Percentiles rank a stretch among this genome's conserved stretches.
phyloP scores from a whole-genome alignment of 108 stramenopile genomes.

The Discostella pseudostelligera region DNA sequence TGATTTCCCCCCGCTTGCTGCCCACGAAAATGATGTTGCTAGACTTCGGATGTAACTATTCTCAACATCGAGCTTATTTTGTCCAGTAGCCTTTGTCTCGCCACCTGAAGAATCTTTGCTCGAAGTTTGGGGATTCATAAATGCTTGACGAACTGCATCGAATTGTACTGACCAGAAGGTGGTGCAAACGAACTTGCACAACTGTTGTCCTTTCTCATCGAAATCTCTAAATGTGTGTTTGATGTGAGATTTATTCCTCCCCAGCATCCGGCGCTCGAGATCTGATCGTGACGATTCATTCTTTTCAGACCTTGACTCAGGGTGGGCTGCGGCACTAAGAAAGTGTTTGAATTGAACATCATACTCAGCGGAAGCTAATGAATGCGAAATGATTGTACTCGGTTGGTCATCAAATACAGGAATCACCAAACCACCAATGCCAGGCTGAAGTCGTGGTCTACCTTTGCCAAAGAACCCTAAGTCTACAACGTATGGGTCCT shows the following conservation, averaged over 20 bases:
- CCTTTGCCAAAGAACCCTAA: conserved; percentile 89
- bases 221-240: conserved; percentile 91
- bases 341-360: conserved; percentile 75
- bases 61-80: conserved; percentile 60
- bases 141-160: conserved; percentile 88
- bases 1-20: conserved; percentile 93
- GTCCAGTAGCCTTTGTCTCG: conserved; percentile 15
- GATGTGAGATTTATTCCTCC: conserved; percentile 86
- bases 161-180: conserved; percentile 97
- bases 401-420: conserved; percentile 93
- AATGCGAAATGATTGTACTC: conserved; percentile 92
- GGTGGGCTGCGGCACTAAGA: conserved; percentile 20
- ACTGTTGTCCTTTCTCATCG: conserved; percentile 84
- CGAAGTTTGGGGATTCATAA: conserved; percentile 53
- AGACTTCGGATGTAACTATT: conserved; percentile 81
- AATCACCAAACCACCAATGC: conserved; percentile 85
- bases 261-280: conserved; percentile 82
- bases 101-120: conserved; percentile 38
- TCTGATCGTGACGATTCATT: conserved; percentile 52
- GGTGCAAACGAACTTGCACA: conserved; percentile 94
- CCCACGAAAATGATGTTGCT: conserved; percentile 81
- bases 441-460: conserved; percentile 85
- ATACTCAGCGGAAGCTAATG: conserved; percentile 83
- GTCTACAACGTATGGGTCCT: conserved; percentile 83
- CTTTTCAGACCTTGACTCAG: conserved; percentile 30